Base-by-base conservation (phyloP, 2,329 filamentous ascomycete genomes). In the Penicillium sp. region DNA sequence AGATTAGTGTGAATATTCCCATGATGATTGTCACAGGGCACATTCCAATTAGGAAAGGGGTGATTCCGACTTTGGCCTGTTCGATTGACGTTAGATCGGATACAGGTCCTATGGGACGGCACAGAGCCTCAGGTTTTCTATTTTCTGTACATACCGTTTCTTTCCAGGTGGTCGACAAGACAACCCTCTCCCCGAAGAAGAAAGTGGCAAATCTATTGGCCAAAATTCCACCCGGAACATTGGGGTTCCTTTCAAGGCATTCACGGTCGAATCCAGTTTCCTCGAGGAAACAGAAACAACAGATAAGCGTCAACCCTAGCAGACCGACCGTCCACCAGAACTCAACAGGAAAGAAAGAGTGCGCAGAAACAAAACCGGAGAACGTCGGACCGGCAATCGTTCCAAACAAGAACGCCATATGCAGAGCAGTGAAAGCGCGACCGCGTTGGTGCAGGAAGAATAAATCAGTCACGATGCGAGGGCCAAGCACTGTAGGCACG, bases 251-350 rank as follows among this genome's bases (percentile, higher is more conserved):
- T 3, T 61, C 57, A 3, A 60, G 37, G 15, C 55, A 37, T 13
- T 55, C 58, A 9, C 72, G 67, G 18, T 69, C 64, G 40, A 67
- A 77, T 1, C 66, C 64, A 1, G 74, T 77, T 42, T 77, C 75
- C 56, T 77, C 72, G 8, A 76, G 64, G 41, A 75, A 72, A 25
- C 70, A 41, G 40, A 77, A 69, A 16, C 72, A 68, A 1, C 70
- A 55, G 4, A 77, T 59, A 18, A 71, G 60, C 1, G 71, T 64
- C 34, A 70, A 64, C 0, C 67, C 72, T 2, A 72, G 60, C 1
- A 76, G 55, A 4, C 67, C 73, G n/a, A 77, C 67, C 1, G 71
- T 73, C 73, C 75, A 78, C 75, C 76, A 78, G 59, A 74, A 78
- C 46, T 74, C 69, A 3, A 72, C 58, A 1, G 70, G 68, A 66